Percentiles rank a stretch among this genome's conserved stretches.
phyloP scores from a whole-genome alignment of 2,329 filamentous ascomycete species.

The Thermomyces lanuginosus region DNA sequence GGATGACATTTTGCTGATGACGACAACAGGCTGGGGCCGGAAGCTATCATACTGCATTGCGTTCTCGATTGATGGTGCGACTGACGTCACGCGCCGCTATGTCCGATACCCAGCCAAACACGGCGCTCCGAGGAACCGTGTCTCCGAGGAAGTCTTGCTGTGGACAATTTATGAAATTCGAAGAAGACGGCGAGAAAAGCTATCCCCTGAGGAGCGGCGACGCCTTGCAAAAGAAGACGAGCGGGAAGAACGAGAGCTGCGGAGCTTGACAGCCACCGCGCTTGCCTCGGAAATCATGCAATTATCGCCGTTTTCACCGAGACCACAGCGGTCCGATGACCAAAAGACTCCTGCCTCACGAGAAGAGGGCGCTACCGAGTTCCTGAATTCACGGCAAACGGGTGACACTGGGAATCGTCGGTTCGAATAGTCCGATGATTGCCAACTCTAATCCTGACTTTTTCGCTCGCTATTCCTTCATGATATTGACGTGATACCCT shows the following conservation, averaged over 20 bases:
- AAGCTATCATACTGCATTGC: constrained; percentile 95
- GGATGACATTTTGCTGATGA: constrained; percentile 5
- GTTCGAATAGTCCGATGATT: too few species aligned
- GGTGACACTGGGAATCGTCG: constrained; percentile 8
- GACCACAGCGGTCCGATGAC: constrained; percentile 23
- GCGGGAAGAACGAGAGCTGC: constrained; percentile 32
- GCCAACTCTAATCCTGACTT: too few species aligned
- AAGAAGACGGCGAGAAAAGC: constrained; percentile 62
- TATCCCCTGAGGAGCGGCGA: constrained; percentile 56
- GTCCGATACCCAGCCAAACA: constrained; percentile 38
- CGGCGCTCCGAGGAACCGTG: constrained; percentile 58
- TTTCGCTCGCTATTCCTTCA: too few species aligned
- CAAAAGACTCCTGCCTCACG: constrained; percentile 25
- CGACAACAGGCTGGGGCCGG: constrained; percentile 59
- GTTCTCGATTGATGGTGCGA: constrained; percentile 74
- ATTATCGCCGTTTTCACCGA: constrained; percentile 18
- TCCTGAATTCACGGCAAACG: constrained; percentile 15
- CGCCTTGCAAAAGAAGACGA: constrained; percentile 33
- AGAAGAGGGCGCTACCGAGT: constrained; percentile 19
- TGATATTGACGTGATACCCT: too few species aligned
- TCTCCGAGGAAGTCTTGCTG: constrained; percentile 75
- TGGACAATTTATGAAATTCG: constrained; percentile 89
- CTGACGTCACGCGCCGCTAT: constrained; percentile 51
- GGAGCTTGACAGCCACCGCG: constrained; percentile 29
- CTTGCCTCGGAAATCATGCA: constrained; percentile 26